These are phyloP conservation scores for Streptanthus diversifolius DNA, from an alignment of 345 rosid genomes.

Conservation along the genomic window DNA sequence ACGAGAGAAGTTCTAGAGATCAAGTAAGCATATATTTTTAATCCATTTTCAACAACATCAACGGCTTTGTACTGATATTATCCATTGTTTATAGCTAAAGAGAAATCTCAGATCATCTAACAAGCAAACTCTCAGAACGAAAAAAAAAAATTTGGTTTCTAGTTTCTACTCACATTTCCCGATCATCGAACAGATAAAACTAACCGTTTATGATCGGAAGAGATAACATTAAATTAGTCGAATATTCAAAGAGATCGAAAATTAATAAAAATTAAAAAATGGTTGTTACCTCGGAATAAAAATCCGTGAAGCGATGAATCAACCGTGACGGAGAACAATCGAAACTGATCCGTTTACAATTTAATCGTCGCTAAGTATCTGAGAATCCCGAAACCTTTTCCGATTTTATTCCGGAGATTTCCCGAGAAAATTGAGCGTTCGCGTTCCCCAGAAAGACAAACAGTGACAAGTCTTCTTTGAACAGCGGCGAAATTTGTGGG, in stretches of 20 bases:
- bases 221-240: background rate
- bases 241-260: conserved; percentile 15
- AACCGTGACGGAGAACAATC: background rate
- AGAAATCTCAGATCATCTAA: background rate
- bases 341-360: background rate
- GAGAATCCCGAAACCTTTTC: conserved; percentile 15
- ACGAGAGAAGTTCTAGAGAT: background rate
- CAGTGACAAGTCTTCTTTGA: conserved; percentile 24
- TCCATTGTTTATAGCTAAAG: background rate
- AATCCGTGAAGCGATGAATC: conserved; percentile 1
- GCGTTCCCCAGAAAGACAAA: background rate
- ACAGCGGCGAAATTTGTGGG: conserved; percentile 20
- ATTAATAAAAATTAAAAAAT: background rate
- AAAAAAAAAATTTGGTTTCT: background rate
- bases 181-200: background rate
- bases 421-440: background rate
- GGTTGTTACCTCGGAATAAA: background rate
- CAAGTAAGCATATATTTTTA: background rate
- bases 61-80: background rate
- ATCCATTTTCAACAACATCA: background rate
- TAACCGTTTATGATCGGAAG: background rate
- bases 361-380: conserved; percentile 17
- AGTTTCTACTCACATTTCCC: background rate
- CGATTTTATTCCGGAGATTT: background rate
- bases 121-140: background rate